Evolutionary conservation across 75 land plant species (phyloP).

Genomic region (Adiantum capillusveneris): DNA sequence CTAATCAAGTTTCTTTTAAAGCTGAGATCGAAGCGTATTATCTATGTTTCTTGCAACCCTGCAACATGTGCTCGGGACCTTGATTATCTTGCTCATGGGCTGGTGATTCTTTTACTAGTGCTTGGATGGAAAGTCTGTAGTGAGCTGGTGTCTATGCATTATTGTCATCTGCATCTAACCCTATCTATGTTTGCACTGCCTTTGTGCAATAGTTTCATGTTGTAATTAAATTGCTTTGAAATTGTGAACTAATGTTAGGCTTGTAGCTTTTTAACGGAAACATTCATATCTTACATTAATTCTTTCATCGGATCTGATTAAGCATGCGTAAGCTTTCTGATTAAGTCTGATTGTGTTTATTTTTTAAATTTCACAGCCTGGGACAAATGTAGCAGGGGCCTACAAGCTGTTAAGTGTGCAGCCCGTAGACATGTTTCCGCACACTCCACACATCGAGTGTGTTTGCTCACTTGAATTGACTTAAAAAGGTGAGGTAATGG

Average conservation of each 20-base stretch:
- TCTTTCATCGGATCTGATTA: too few species aligned
- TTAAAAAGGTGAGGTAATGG: too few species aligned
- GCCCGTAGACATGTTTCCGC: constrained; percentile 98
- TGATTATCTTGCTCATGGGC: constrained; percentile 76
- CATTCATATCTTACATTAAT: too few species aligned
- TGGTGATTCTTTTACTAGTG: constrained; percentile 36
- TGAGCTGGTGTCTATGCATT: too few species aligned
- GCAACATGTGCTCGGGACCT: constrained; percentile 97
- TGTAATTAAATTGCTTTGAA: too few species aligned
- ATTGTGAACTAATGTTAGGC: too few species aligned
- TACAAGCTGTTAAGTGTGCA: constrained; percentile 60
- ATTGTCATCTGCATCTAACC: too few species aligned
- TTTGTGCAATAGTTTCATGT: too few species aligned
- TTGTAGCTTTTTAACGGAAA: too few species aligned
- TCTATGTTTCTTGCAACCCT: constrained; percentile 96
- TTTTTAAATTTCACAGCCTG: constrained; percentile 29
- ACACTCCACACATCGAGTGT: constrained; percentile 96
- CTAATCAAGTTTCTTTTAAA: constrained; percentile 68
- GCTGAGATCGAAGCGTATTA: constrained; percentile 51
- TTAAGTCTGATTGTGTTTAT: not conserved
- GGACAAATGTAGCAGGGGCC: constrained; percentile 41
- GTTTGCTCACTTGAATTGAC: constrained; percentile 58
- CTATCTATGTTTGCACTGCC: too few species aligned
- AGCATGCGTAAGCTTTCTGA: too few species aligned
- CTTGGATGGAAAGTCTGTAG: too few species aligned